phyloP scores from a whole-genome alignment of 805 yeast genomes.

The Lachancea cidri region DNA sequence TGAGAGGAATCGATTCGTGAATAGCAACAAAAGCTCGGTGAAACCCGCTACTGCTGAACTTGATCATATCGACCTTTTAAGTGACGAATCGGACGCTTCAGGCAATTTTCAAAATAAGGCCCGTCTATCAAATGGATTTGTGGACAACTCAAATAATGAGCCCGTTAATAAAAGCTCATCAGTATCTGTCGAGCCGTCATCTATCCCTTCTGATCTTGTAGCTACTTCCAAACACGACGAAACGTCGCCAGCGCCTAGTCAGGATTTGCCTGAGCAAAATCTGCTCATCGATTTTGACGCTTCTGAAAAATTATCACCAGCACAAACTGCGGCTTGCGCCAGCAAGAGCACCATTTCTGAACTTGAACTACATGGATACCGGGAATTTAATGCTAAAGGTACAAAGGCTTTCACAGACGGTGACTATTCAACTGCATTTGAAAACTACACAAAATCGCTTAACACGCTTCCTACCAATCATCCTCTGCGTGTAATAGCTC shows the following conservation, averaged over 20 bases:
- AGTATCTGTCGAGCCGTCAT: neutral
- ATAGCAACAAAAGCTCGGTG: too few species aligned
- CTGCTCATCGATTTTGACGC: slow-evolving; percentile 19
- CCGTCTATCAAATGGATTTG: too few species aligned
- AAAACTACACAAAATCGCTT: slow-evolving; percentile 52
- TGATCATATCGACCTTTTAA: too few species aligned
- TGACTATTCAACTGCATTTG: slow-evolving; percentile 65
- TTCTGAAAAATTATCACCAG: neutral
- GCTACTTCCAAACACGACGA: neutral
- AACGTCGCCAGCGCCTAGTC: too few species aligned
- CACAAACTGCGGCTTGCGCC: neutral
- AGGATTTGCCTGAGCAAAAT: slow-evolving; percentile 5
- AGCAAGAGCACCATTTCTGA: slow-evolving; percentile 14
- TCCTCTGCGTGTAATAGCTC: slow-evolving; percentile 57
- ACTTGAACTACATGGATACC: slow-evolving; percentile 35
- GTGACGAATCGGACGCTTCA: too few species aligned
- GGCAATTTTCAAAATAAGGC: too few species aligned
- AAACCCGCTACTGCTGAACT: too few species aligned
- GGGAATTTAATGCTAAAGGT: slow-evolving; percentile 51
- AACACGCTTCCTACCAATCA: slow-evolving; percentile 58
- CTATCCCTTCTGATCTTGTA: neutral
- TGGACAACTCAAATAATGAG: too few species aligned
- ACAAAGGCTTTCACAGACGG: slow-evolving; percentile 69
- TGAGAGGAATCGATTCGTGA: neutral
- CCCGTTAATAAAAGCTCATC: too few species aligned